Evolutionary conservation across 2,329 filamentous ascomycete genomes (phyloP).

Genomic region (Ophiostoma angusticollis): DNA sequence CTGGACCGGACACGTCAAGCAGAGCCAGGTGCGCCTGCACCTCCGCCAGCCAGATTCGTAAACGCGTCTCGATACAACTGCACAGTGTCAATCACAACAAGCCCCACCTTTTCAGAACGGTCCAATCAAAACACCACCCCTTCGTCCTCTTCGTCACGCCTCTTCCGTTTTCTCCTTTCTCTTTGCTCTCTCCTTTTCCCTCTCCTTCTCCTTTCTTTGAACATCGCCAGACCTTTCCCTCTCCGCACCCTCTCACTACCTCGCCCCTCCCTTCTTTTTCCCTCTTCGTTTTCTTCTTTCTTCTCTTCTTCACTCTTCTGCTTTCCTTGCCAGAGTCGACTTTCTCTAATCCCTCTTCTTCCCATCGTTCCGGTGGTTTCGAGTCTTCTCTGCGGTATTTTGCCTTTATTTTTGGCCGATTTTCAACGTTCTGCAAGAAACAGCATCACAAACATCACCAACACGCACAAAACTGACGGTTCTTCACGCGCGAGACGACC

Average conservation of each 20-base stretch:
- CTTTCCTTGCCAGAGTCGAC: slow-evolving; percentile 2
- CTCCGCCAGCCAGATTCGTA: too few relatives aligned
- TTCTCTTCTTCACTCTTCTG: neutral
- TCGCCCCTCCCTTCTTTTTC: neutral
- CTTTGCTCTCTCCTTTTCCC: neutral
- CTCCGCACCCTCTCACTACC: neutral
- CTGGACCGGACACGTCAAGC: too few relatives aligned
- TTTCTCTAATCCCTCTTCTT: slow-evolving; percentile 3
- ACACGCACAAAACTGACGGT: too few relatives aligned
- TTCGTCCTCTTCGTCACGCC: neutral
- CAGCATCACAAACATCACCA: too few relatives aligned
- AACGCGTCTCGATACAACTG: too few relatives aligned
- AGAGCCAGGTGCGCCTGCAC: too few relatives aligned
- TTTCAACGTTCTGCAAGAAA: too few relatives aligned
- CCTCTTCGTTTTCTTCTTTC: neutral
- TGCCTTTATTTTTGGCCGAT: neutral
- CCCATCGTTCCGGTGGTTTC: slow-evolving; percentile 4
- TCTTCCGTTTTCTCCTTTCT: neutral
- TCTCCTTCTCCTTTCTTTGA: neutral
- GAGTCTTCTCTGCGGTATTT: slow-evolving; percentile 1
- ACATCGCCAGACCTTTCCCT: slow-evolving; percentile 2
- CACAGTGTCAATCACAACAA: too few relatives aligned
- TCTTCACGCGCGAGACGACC: too few relatives aligned
- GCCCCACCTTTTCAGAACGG: too few relatives aligned
- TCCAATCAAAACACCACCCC: too few relatives aligned